phyloP scores from a whole-genome alignment of 805 yeast genomes.

The Priceomyces medius region DNA sequence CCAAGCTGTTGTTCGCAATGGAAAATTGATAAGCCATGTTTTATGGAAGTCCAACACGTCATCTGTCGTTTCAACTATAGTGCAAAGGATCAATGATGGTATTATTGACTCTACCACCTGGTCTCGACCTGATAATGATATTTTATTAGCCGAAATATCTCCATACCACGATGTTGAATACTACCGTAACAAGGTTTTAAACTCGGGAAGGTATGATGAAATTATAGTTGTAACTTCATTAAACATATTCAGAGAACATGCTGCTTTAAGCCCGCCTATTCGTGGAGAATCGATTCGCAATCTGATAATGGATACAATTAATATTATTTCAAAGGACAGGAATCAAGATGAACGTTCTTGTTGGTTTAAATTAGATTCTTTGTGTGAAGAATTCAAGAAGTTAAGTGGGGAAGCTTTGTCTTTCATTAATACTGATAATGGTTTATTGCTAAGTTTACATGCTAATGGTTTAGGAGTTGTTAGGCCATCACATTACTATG shows the following conservation, averaged over 20 bases:
- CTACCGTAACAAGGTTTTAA: slow-evolving; percentile 47
- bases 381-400: slow-evolving; percentile 70
- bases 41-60: slow-evolving; percentile 67
- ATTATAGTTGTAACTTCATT: slow-evolving; percentile 53
- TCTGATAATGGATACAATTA: slow-evolving; percentile 25
- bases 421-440: slow-evolving; percentile 25
- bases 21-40: slow-evolving; percentile 26
- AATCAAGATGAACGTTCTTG: slow-evolving; percentile 40
- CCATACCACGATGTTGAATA: slow-evolving; percentile 33
- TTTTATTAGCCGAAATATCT: slow-evolving; percentile 17
- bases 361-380: slow-evolving; percentile 67
- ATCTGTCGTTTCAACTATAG: slow-evolving; percentile 39
- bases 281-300: slow-evolving; percentile 21
- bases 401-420: slow-evolving; percentile 60
- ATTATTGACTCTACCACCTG: slow-evolving; percentile 11
- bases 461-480: slow-evolving; percentile 33
- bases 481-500: slow-evolving; percentile 34
- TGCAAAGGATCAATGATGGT: slow-evolving; percentile 14
- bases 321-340: slow-evolving; percentile 18
- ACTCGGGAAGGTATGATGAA: slow-evolving; percentile 48
- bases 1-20: slow-evolving; percentile 3
- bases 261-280: slow-evolving; percentile 8
- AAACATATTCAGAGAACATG: slow-evolving; percentile 48
- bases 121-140: slow-evolving; percentile 14
- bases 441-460: slow-evolving; percentile 23